Evolutionary conservation across 352 stramenopile genomes (phyloP).

Genomic region (Pythium phragmiticola): DNA sequence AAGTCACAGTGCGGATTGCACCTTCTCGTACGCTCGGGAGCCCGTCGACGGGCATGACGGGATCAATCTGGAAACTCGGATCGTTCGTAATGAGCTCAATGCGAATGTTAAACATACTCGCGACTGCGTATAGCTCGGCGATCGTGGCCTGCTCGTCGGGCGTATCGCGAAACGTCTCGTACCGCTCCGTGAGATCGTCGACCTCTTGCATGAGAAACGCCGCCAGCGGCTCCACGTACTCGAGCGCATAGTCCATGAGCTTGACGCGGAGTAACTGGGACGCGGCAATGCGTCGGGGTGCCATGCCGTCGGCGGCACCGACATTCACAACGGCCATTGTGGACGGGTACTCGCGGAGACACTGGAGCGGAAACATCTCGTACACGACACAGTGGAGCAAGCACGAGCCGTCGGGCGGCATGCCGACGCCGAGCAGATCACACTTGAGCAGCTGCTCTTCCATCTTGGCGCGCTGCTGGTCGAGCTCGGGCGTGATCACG

Average conservation of each 20-base stretch:
- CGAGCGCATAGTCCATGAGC: constrained; percentile 74
- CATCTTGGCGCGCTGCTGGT: constrained; percentile 78
- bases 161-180: constrained; percentile 67
- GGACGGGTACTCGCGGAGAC: constrained; percentile 62
- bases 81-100: constrained; percentile 83
- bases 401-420: constrained; percentile 80
- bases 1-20: constrained; percentile 48
- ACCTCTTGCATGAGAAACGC: constrained; percentile 71
- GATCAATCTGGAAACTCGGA: constrained; percentile 78
- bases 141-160: constrained; percentile 79
- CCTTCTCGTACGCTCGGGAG: constrained; percentile 61
- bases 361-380: constrained; percentile 83
- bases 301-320: constrained; percentile 72
- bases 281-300: constrained; percentile 61
- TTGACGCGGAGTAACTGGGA: constrained; percentile 62
- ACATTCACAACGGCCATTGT: constrained; percentile 83
- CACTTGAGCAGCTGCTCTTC: constrained; percentile 61
- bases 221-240: constrained; percentile 55
- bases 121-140: constrained; percentile 69
- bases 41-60: constrained; percentile 60
- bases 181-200: constrained; percentile 69
- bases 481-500: constrained; percentile 65
- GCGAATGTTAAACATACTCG: constrained; percentile 84
- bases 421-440: constrained; percentile 69
- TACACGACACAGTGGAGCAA: constrained; percentile 84